A percentile compares a stretch with the other conserved stretches of the same genome.
These are phyloP conservation scores for Emergomyces pasteurianus DNA, from an alignment of 2,329 filamentous ascomycete species.

Conservation along the genomic window DNA sequence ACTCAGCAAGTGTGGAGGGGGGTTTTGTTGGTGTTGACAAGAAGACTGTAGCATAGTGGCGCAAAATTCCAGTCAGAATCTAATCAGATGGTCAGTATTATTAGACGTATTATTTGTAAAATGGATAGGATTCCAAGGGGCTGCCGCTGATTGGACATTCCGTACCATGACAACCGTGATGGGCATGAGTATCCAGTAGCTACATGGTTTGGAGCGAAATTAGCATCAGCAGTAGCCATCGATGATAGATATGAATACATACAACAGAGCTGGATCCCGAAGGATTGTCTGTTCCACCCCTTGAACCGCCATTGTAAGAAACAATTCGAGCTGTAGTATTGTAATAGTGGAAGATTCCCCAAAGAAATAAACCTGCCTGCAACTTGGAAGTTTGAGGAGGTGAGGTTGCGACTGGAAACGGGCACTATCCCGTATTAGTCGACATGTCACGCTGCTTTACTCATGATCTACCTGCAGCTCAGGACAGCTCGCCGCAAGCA, in stretches of 20 bases:
- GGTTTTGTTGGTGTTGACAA: constrained; percentile 76
- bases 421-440: background rate
- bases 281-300: constrained; percentile 88
- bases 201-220: constrained; percentile 27
- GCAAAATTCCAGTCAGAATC: constrained; percentile 87
- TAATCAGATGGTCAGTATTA: constrained; percentile 21
- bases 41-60: constrained; percentile 90
- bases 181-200: constrained; percentile 97
- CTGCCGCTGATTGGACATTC: background rate
- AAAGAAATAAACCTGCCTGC: background rate
- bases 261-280: constrained; percentile 97
- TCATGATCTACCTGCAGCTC: background rate
- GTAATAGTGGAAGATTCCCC: background rate
- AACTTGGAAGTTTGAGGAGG: background rate
- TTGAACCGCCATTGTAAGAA: constrained; percentile 58
- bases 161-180: constrained; percentile 92
- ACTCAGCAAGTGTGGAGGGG: constrained; percentile 46
- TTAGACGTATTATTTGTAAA: background rate
- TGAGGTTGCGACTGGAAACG: background rate
- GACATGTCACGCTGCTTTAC: background rate
- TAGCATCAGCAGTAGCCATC: background rate
- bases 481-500: constrained; percentile 2
- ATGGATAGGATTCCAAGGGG: constrained; percentile 3
- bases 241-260: constrained; percentile 27
- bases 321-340: background rate